Evolutionary conservation across 2,329 filamentous ascomycete genomes (phyloP).

Genomic region (Clonostachys chloroleuca): DNA sequence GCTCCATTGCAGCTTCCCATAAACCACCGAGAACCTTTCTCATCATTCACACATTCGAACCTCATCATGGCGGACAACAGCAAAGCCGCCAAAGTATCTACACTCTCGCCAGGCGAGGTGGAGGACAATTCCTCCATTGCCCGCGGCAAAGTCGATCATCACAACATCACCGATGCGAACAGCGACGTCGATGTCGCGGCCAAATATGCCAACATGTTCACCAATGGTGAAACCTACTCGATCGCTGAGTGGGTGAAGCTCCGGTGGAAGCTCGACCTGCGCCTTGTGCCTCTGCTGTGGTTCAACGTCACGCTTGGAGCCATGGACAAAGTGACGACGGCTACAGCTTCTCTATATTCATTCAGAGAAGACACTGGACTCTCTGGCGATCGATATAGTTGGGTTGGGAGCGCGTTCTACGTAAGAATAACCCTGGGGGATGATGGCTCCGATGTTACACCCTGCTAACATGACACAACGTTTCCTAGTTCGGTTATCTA

Average conservation of each 20-base stretch:
- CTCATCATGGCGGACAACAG: not conserved
- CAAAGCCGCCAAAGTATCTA: not conserved
- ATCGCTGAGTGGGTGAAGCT: conserved; percentile 6
- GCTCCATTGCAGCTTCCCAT: no score
- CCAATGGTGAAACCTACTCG: conserved; percentile 3
- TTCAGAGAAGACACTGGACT: conserved; percentile 14
- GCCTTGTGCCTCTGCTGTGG: conserved; percentile 12
- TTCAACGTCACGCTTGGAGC: conserved; percentile 17
- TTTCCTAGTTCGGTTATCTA: conserved; percentile 1
- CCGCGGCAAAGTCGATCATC: not conserved
- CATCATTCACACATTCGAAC: not conserved
- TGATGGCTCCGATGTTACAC: conserved; percentile 21
- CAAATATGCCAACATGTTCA: conserved; percentile 5
- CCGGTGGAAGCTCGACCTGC: conserved; percentile 12
- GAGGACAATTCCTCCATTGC: conserved; percentile 1
- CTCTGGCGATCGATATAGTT: conserved; percentile 15
- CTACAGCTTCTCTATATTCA: conserved; percentile 18
- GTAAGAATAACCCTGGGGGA: conserved; percentile 5
- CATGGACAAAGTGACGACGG: conserved; percentile 22
- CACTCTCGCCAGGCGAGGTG: conserved; percentile 2
- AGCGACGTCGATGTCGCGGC: conserved; percentile 3
- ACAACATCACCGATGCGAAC: not conserved
- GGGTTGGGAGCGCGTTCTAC: conserved; percentile 17
- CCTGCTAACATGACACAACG: conserved; percentile 5
- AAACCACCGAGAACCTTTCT: no score